A percentile compares a stretch with the other conserved stretches of the same genome.
Conservation (phyloP, 106 monocot species). For the Agapanthus africanus region DNA sequence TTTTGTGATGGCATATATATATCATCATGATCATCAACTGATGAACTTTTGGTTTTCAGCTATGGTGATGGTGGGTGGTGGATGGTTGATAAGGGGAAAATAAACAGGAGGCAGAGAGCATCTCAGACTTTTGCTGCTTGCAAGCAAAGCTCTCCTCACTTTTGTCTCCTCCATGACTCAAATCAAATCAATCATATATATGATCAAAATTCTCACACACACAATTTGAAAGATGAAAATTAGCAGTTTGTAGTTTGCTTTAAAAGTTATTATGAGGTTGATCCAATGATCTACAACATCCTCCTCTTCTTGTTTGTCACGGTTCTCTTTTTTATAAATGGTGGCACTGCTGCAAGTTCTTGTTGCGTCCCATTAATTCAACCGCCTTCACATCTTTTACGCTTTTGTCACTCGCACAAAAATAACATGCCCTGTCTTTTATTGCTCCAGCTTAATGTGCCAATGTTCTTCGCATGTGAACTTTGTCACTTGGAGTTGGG, state of each 20-base stretch:
- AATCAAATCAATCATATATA: no score
- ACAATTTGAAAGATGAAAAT: background rate
- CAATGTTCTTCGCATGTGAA: background rate
- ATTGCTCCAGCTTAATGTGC: background rate
- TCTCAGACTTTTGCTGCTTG: slow-evolving; percentile 3
- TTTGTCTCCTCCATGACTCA: no score
- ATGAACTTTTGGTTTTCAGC: background rate
- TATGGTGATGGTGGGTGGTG: no score
- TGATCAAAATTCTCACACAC: background rate
- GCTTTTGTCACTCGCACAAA: background rate
- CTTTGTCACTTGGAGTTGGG: no score
- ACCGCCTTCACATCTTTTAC: background rate
- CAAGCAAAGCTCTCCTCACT: slow-evolving; percentile 1
- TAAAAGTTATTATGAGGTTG: background rate
- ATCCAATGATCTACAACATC: background rate
- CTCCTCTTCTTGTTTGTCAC: background rate
- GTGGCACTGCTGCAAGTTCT: background rate
- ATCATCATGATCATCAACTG: no score
- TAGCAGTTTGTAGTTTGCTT: background rate
- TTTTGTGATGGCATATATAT: background rate
- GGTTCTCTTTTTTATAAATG: slow-evolving; percentile 2
- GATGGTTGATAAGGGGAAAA: background rate
- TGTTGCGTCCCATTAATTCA: background rate
- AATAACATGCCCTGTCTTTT: background rate
- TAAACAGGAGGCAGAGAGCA: background rate